phyloP scores from a whole-genome alignment of 768 basidiomycete species.

The Pisolithus microcarpus region DNA sequence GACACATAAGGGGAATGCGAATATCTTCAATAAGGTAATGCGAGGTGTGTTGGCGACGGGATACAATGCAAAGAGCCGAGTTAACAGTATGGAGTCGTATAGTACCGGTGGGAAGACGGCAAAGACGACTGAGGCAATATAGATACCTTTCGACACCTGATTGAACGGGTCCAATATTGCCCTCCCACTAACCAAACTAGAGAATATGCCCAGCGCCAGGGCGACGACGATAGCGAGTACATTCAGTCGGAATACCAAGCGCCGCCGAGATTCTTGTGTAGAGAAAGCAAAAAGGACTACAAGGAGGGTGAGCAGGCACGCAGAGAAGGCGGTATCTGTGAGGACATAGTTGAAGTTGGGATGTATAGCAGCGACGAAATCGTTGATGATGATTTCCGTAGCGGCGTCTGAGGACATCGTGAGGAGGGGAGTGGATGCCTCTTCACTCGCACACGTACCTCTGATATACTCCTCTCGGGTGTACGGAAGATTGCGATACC shows the following conservation, averaged over 20 bases:
- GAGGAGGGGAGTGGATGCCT: too few relatives aligned
- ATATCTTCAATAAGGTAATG: slow-evolving; percentile 14
- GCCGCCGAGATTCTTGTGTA: slow-evolving; percentile 18
- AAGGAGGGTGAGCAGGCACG: slow-evolving; percentile 28
- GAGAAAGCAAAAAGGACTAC: slow-evolving; percentile 29
- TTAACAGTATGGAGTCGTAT: slow-evolving; percentile 31
- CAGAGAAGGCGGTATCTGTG: slow-evolving; percentile 21
- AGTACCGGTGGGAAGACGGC: slow-evolving; percentile 26
- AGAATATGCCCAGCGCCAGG: slow-evolving; percentile 23
- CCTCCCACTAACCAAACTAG: slow-evolving; percentile 3
- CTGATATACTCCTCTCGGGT: background rate
- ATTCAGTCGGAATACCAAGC: slow-evolving; percentile 29
- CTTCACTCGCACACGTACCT: background rate
- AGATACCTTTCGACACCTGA: slow-evolving; percentile 11
- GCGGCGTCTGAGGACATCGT: background rate
- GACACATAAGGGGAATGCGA: slow-evolving; percentile 23
- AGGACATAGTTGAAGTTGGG: slow-evolving; percentile 17
- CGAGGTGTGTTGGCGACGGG: slow-evolving; percentile 17
- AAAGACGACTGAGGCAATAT: slow-evolving; percentile 18
- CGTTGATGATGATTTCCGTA: background rate
- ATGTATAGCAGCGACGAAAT: slow-evolving; percentile 14
- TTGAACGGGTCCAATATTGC: slow-evolving; percentile 13
- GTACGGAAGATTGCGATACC: too few relatives aligned
- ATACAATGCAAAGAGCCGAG: slow-evolving; percentile 31
- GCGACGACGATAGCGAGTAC: slow-evolving; percentile 16